Evolutionary conservation across 768 basidiomycete genomes (phyloP), one percentile per base, ranked within the genome.

Genomic region (Tulasnella sp.): DNA sequence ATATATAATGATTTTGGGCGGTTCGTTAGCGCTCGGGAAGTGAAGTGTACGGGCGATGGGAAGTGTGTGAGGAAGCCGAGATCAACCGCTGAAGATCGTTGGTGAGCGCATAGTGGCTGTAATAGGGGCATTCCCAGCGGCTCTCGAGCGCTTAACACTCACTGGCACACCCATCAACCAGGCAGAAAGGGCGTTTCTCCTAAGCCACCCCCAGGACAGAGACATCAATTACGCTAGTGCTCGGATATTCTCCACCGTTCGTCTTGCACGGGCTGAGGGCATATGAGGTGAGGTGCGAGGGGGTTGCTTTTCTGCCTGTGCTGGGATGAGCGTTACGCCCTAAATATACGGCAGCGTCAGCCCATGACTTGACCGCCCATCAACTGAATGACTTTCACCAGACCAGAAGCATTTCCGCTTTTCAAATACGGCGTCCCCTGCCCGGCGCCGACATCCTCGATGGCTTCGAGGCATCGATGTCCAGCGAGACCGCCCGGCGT

Each of bases 391-490:
- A 18, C 28, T 37, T 37, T 69, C 64, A 37, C 28, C 16, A 24
- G 31, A 9, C 11, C 12, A 34, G 2, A 22, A 37, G 34, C 11
- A 2, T 37, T 60, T 58, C 24, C 5, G 3, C 5, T 22, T 22
- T 31, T 37, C 64, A 69, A 69, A 69, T 69, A 22, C 64, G 64
- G 64, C 64, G 64, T 69, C 64, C 64, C 64, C 64, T 69, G 64
- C 34, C 31, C 64, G 64, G 64, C 64, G 64, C 64, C 64, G 64
- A 69, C 31, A 14, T 69, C 31, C 31, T 69, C 64, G 64, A 69
- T 69, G 64, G 64, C 64, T 69, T 69, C 64, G 14, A 69, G 64
- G 31, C 34, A 37, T 69, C 14, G 31, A 37, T 18, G 34, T 31
- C 58, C 64, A 14, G 34, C 64, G 34, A 69, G 64, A 69, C 64